phyloP scores from a whole-genome alignment of 129 eudicot species.

The Silybum marianum region DNA sequence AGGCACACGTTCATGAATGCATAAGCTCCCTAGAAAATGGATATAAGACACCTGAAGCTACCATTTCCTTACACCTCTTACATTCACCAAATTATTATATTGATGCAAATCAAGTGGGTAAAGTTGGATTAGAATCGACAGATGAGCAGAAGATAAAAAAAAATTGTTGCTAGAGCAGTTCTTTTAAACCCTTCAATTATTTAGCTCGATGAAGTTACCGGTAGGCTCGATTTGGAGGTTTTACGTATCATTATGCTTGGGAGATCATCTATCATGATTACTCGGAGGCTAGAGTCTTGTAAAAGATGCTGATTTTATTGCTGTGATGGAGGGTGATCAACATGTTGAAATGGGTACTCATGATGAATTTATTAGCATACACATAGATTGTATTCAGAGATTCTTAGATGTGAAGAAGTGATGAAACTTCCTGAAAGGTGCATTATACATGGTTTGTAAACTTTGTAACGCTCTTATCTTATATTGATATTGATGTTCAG shows the following conservation, averaged over 20 bases:
- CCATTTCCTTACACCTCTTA: neutral
- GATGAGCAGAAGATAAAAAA: constrained; percentile 45
- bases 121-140: constrained; percentile 45
- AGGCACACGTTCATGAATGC: constrained; percentile 47
- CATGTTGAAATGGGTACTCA: constrained; percentile 66
- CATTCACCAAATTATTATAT: neutral
- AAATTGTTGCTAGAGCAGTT: constrained; percentile 61
- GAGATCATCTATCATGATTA: constrained; percentile 51
- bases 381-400: constrained; percentile 52
- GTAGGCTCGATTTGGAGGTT: constrained; percentile 47
- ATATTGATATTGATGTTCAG: too few relatives aligned
- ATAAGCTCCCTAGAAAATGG: constrained; percentile 58
- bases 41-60: constrained; percentile 33
- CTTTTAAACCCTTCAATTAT: constrained; percentile 52
- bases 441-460: neutral
- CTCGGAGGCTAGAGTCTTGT: constrained; percentile 40
- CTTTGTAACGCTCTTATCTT: too few relatives aligned
- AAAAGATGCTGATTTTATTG: constrained; percentile 60
- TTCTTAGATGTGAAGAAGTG: constrained; percentile 52
- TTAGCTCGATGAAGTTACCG: constrained; percentile 57
- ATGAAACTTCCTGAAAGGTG: constrained; percentile 64
- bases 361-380: constrained; percentile 44
- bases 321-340: constrained; percentile 63
- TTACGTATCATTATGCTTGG: constrained; percentile 43
- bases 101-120: constrained; percentile 46